Percentiles rank a stretch among this genome's conserved stretches.
phyloP scores from a whole-genome alignment of 306 rosid genomes.

The Mucuna pruriens region DNA sequence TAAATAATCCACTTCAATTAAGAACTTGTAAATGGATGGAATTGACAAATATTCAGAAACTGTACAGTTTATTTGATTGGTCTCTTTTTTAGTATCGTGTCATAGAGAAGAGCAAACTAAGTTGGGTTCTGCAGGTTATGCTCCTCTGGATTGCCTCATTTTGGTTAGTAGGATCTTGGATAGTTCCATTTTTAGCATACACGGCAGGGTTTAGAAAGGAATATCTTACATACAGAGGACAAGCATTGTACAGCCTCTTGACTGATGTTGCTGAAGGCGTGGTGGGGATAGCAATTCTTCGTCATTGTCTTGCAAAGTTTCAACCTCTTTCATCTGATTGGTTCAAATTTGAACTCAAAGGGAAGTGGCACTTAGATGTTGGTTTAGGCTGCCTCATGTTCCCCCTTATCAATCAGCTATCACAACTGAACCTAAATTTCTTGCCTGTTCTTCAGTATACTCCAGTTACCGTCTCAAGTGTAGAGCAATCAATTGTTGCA shows the following conservation, averaged over 20 bases:
- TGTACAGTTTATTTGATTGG: background rate
- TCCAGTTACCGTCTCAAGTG: slow-evolving; percentile 60
- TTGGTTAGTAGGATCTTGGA: slow-evolving; percentile 73
- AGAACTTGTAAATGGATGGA: background rate
- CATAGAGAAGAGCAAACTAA: slow-evolving; percentile 36
- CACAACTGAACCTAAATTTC: slow-evolving; percentile 60
- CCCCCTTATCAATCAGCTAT: slow-evolving; percentile 60
- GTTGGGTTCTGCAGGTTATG: slow-evolving; percentile 60
- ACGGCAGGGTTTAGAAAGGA: slow-evolving; percentile 62
- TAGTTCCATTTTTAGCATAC: slow-evolving; percentile 62
- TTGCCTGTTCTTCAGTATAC: slow-evolving; percentile 59
- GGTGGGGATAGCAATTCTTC: slow-evolving; percentile 59
- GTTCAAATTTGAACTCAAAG: slow-evolving; percentile 58
- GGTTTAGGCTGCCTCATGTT: slow-evolving; percentile 65
- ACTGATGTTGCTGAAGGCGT: slow-evolving; percentile 59
- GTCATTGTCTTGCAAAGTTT: slow-evolving; percentile 55
- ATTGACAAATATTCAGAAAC: background rate
- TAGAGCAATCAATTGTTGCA: slow-evolving; percentile 65
- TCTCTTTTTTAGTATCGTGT: background rate
- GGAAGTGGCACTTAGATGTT: slow-evolving; percentile 62
- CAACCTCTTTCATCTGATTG: slow-evolving; percentile 61
- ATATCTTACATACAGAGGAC: slow-evolving; percentile 64
- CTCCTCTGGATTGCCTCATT: slow-evolving; percentile 68
- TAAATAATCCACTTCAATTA: slow-evolving; percentile 25
- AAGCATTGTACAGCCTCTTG: slow-evolving; percentile 68